Base-by-base conservation (phyloP, 176 grass and related monocot species). In the Sorghum bicolor region DNA sequence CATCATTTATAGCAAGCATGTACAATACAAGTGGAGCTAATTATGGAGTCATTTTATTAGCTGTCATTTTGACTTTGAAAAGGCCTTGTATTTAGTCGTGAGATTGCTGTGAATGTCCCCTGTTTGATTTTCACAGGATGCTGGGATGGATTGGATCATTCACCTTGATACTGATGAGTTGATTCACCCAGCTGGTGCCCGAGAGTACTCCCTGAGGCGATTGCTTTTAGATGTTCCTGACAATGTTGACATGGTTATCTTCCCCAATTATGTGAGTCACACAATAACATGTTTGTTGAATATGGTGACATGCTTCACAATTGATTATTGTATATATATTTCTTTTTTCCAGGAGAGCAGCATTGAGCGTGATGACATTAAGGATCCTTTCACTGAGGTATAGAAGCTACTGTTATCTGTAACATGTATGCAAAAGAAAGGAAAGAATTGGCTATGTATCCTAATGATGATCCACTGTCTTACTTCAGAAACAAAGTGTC, bases 231-330 rank as follows among this genome's bases (percentile, higher is more conserved):
- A 99, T 58, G 85, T 94, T 77, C 93, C 96, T 85, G 88, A 89
- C 68, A 99, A 99, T 92, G 93, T 96, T 78, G 96, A 99, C 84
- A 99, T 99, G 96, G 93, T 96, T 92, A 92, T 99, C 73, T 99
- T 99, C 83, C 96, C 96, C 72, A 99, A 99, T 83, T 99, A 99
- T 87, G 96, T 99, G 81, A 96, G 96, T 87, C 17, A 17, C 50
- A 44, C 32, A 50, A 37, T 70, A 41, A 62, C 76, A 28, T 71
- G 16, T 74, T 30, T 77, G 40, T 68, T 86, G 29, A 84, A 70
- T 78, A 55, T 67, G 39, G 20, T 29, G 88, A 82, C 30, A 29
- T 80, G 24, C 67, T 75, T 78, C 41, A 78, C 86, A 65, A 60
- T 60, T 89, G 81, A 86, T 74, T 83, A 50, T 87, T 80, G 67